Evolutionary conservation across 2,329 filamentous ascomycete species (phyloP), one percentile per base, ranked within the genome.

Genomic region (Graphiopsis chlorocephala): DNA sequence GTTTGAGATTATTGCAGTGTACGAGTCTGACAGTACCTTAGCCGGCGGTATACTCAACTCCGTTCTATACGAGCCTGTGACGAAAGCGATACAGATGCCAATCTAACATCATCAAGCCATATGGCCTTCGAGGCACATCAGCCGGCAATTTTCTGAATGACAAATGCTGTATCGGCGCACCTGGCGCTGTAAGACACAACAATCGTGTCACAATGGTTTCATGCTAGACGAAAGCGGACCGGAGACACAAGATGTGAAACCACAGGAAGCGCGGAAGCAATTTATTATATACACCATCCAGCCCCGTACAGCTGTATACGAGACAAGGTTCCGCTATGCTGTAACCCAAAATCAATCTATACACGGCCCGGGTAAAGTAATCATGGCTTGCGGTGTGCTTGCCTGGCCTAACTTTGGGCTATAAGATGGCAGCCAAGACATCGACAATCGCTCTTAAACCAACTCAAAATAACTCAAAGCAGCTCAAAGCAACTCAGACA

Each of bases 221-320:
- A 45, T 29, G 11, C 45, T 45, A 45, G 12, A 38, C 56, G 26
- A 23, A 59, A 59, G 42, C 56, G 56, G 35, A 47, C 3, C 56
- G 56, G 56, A 47, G 35, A 47, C 25, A 23, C n/a, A 15, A 7
- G 26, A n/a, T 4, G 25, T 47, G 56, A 59, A 23, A 47, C 56
- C 35, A 59, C 17, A 47, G 26, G 17, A 31, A 59, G 38, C 26
- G 38, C 56, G 56, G 56, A 59, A 59, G 35, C 25, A 47, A n/a
- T 59, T 8, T 47, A 48, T 4, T 20, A 8, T 47, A 12, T 15
- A 0, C 20, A 26, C 31, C 17, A 38, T 56, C 14, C 12, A 15
- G 35, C 56, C 45, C 56, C 56, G 56, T 47, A 31, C 56, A 59
- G 56, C 56, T 59, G 45, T 59, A 59, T 59, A 47, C 56, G 26